These are phyloP conservation scores for Globisporangium spiculum DNA, from an alignment of 352 stramenopile species.

Conservation along the genomic window DNA sequence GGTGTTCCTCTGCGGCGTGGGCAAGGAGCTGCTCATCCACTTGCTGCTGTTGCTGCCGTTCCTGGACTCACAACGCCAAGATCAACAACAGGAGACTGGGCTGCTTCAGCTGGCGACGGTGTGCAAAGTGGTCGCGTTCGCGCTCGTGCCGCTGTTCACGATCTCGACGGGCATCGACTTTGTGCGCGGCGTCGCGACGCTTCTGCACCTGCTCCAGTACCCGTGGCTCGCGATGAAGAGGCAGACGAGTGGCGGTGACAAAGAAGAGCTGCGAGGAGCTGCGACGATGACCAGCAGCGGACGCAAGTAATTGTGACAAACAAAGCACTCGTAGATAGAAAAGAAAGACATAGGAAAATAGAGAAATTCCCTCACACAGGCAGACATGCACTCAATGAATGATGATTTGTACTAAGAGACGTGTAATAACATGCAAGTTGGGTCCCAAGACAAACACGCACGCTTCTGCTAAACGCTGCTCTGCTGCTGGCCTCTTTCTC, in stretches of 20 bases:
- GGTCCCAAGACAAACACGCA: not conserved
- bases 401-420: constrained; percentile 6
- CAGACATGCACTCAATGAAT: not conserved
- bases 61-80: not conserved
- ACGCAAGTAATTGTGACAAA: not conserved
- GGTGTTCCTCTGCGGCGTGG: constrained; percentile 49
- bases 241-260: not conserved
- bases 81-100: not conserved
- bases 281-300: not conserved
- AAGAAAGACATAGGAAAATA: constrained; percentile 1
- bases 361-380: not conserved
- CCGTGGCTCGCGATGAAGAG: constrained; percentile 21
- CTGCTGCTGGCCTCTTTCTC: not conserved
- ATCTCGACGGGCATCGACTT: constrained; percentile 58
- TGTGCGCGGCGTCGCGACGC: constrained; percentile 43
- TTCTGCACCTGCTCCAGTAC: constrained; percentile 54
- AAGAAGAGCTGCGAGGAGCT: not conserved
- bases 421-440: constrained; percentile 12
- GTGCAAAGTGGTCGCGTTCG: constrained; percentile 36
- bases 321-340: not conserved
- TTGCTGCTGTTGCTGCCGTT: constrained; percentile 63
- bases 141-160: constrained; percentile 57
- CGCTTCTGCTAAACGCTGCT: not conserved
- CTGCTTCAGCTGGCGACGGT: not conserved
- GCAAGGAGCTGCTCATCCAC: constrained; percentile 56